Conservation (phyloP, 1,139 yeast species). For the Suzukiozyma palmioleophila region DNA sequence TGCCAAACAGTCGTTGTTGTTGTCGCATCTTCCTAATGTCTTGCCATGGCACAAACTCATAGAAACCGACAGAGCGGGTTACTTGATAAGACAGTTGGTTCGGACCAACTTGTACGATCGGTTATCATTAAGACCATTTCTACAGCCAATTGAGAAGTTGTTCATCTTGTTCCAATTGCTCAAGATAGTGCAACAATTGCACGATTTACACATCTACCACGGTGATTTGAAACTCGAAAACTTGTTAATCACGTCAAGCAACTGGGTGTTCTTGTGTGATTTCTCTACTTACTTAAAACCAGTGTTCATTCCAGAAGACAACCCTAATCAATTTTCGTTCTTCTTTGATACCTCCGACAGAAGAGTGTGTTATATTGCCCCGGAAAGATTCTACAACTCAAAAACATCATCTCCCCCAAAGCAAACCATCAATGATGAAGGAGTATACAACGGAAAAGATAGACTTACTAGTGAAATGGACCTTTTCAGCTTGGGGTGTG, state of each 20-base stretch:
- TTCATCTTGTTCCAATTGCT: constrained; percentile 84
- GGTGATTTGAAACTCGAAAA: constrained; percentile 94
- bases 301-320: constrained; percentile 80
- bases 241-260: constrained; percentile 81
- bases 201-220: constrained; percentile 58
- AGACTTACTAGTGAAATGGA: constrained; percentile 71
- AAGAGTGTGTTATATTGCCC: constrained; percentile 87
- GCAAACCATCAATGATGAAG: constrained; percentile 25
- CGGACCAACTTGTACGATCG: constrained; percentile 81
- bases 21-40: constrained; percentile 56
- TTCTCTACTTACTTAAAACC: constrained; percentile 81
- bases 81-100: constrained; percentile 76
- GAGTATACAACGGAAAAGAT: constrained; percentile 20
- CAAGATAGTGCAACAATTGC: constrained; percentile 58
- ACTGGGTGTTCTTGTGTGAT: constrained; percentile 80
- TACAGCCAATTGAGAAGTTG: constrained; percentile 73
- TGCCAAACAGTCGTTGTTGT: constrained; percentile 31
- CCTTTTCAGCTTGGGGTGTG: constrained; percentile 86
- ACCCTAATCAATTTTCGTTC: constrained; percentile 90
- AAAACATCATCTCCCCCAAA: constrained; percentile 13
- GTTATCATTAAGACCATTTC: constrained; percentile 80
- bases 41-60: constrained; percentile 69
- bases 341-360: constrained; percentile 89
- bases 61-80: constrained; percentile 92
- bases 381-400: constrained; percentile 70